Conservation (phyloP, 495 filamentous ascomycete species). For the Penicillium herquei region DNA sequence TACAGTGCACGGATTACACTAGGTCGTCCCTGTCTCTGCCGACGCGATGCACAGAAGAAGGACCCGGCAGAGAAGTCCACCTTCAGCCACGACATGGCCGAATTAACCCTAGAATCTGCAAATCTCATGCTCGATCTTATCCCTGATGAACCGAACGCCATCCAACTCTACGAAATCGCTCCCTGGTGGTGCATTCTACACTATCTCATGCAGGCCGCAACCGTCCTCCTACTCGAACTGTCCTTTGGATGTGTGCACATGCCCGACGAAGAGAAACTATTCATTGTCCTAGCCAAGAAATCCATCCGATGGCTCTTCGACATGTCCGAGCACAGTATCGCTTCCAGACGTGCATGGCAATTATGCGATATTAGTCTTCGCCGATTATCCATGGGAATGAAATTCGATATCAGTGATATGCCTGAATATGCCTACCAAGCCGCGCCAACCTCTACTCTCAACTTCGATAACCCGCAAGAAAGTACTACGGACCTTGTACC, state of each 20-base stretch:
- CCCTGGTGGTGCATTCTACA: conserved; percentile 70
- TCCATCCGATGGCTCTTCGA: conserved; percentile 52
- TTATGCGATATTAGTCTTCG: conserved; percentile 50
- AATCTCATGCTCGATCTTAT: conserved; percentile 52
- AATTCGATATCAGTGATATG: conserved; percentile 40
- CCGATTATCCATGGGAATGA: conserved; percentile 41
- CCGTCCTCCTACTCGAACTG: conserved; percentile 61
- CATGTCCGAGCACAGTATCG: conserved; percentile 54
- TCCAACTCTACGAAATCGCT: conserved; percentile 51
- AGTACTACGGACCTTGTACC: neutral
- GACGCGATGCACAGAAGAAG: conserved; percentile 49
- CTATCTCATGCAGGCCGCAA: conserved; percentile 62
- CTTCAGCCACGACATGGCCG: conserved; percentile 58
- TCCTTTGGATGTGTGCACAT: conserved; percentile 56
- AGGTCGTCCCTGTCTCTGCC: conserved; percentile 64
- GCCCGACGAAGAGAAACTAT: conserved; percentile 47
- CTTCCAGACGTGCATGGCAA: conserved; percentile 56
- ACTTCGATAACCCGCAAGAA: neutral
- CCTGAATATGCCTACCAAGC: conserved; percentile 27
- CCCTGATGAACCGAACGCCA: conserved; percentile 43
- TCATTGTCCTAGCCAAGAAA: conserved; percentile 52
- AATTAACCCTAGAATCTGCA: conserved; percentile 55
- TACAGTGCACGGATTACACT: conserved; percentile 60
- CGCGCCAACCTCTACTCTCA: conserved; percentile 12
- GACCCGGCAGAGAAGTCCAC: conserved; percentile 22